Base-by-base conservation (phyloP, 257 asterid species). In the Petrea volubilis region DNA sequence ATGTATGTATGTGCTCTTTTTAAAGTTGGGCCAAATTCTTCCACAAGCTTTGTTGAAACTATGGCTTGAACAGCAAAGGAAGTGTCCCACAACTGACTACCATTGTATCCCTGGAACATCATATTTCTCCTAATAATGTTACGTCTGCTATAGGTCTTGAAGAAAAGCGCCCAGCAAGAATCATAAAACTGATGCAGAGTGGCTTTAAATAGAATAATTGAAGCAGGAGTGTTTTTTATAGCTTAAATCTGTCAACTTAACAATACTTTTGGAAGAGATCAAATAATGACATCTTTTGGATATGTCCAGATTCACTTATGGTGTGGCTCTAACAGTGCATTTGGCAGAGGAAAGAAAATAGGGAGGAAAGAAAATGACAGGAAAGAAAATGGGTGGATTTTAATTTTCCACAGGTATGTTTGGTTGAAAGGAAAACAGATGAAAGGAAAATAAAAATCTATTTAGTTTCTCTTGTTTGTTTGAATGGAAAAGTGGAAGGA, bases 61-160 rank as follows among this genome's bases (percentile, higher is more conserved):
- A 95, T 90, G 65, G 99, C 98, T 90, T 95, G 99, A 81, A 63
- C 89, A 68, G 96, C 88, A 71, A 95, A 95, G n/a, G 90, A 70
- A 64, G 98, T 79, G 70, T 95, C 99, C 99, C 99, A 95, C 69
- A 79, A 78, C 80, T 95, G 99, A 77, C 99, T 90, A 79, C 99
- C 99, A 75, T 95, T 92, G 82, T 92, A 90, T 4, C 99, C 98
- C 99, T 94, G 84, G 58, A 74, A 78, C 60, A 64, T 20, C 64
- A 73, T 13, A 51, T 36, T 28, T 70, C 34, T n/a, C 24, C 18
- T 44, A 21, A 29, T 28, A 62, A 55, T 29, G 49, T 58, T 46
- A 46, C 31, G 23, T 25, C 62, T 59, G 40, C 60, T 23, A 18
- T 31, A 68, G 64, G 61, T 29, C 56, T 57, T n/a, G 40, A 64